Percentiles rank a stretch among this genome's conserved stretches.
phyloP scores from a whole-genome alignment of 2,329 filamentous ascomycete genomes.

The Calonectria naviculata region DNA sequence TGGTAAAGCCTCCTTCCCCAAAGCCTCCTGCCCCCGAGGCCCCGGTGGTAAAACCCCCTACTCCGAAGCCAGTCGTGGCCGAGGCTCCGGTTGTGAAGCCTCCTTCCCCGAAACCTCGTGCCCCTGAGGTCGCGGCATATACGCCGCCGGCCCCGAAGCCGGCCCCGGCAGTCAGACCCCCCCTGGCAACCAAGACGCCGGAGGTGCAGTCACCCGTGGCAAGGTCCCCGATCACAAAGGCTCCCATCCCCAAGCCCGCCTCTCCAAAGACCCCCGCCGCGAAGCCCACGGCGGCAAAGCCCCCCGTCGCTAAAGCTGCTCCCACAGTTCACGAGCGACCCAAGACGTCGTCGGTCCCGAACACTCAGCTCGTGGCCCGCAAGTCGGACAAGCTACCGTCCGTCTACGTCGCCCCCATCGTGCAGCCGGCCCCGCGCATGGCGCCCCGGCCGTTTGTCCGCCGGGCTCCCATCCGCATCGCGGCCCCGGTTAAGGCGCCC shows the following conservation, averaged over 20 bases:
- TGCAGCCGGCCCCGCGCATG: constrained; percentile 1
- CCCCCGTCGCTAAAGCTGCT: not conserved
- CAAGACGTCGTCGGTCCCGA: not conserved
- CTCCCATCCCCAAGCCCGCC: not conserved
- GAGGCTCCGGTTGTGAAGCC: not conserved
- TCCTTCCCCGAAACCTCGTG: not conserved
- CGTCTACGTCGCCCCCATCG: not conserved
- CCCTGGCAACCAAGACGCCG: not conserved
- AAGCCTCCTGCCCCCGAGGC: not conserved
- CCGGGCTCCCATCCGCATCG: not conserved
- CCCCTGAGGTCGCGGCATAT: not conserved
- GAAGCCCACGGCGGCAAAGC: not conserved
- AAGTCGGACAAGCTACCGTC: not conserved
- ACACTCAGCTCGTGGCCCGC: not conserved
- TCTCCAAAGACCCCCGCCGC: not conserved
- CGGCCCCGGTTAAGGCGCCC: not conserved
- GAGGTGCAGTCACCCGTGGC: not conserved
- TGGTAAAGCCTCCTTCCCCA: not conserved
- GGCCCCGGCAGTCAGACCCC: not conserved
- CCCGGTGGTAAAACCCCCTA: not conserved
- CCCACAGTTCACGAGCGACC: not conserved
- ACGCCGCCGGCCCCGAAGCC: not conserved
- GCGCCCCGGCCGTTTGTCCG: not conserved
- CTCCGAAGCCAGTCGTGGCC: not conserved
- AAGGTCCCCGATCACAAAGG: not conserved